Percentiles rank a stretch among this genome's conserved stretches.
Evolutionary conservation across 1,139 yeast genomes (phyloP).

Genomic region (Yamadazyma diddensiae): DNA sequence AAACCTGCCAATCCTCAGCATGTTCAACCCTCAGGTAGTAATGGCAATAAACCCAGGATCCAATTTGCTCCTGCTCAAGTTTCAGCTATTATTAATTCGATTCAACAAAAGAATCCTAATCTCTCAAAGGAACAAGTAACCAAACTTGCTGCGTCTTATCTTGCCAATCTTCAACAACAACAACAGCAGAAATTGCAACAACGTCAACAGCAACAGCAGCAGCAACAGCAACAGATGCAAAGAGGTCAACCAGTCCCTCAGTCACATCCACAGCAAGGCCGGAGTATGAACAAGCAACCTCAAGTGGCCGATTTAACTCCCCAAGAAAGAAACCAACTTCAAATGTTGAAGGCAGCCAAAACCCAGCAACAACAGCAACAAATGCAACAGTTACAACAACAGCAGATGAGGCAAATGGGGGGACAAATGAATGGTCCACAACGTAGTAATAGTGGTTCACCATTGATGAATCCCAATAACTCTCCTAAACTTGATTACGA

Average conservation of each 20-base stretch:
- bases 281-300: conserved; percentile 20
- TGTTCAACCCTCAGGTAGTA: conserved; percentile 16
- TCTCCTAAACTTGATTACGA: conserved; percentile 29
- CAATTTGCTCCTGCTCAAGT: conserved; percentile 63
- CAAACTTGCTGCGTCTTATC: conserved; percentile 65
- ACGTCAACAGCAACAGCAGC: conserved; percentile 13
- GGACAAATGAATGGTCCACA: conserved; percentile 13
- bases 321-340: conserved; percentile 36
- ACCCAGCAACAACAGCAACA: conserved; percentile 32
- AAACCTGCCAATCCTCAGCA: conserved; percentile 8
- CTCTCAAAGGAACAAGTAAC: conserved; percentile 71
- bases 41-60: conserved; percentile 31
- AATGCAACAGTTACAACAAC: conserved; percentile 23
- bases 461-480: conserved; percentile 18
- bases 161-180: conserved; percentile 57
- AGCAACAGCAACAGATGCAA: conserved; percentile 38
- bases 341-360: conserved; percentile 35
- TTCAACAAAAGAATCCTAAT: conserved; percentile 67
- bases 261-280: conserved; percentile 15
- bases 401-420: conserved; percentile 12
- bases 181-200: conserved; percentile 38
- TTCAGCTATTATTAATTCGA: conserved; percentile 65
- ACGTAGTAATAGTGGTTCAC: conserved; percentile 14
- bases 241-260: conserved; percentile 21
- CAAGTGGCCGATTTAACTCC: conserved; percentile 34